Evolutionary conservation across 441 rosid species (phyloP).

Genomic region (Metrosideros polymorpha): DNA sequence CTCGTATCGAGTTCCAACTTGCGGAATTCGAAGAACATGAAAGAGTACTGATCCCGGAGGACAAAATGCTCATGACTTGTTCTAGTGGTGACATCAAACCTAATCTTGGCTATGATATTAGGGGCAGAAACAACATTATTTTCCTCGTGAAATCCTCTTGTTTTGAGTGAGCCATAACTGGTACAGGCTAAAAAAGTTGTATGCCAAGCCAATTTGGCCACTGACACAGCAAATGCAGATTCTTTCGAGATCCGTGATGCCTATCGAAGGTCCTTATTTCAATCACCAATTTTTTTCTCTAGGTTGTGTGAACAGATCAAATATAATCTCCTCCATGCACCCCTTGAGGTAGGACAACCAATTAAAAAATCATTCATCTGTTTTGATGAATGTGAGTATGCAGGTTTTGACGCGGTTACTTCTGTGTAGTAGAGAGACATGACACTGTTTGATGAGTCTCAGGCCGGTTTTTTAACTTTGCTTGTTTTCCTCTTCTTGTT

Average conservation of each 20-base stretch:
- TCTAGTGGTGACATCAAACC: background rate
- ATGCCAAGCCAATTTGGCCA: background rate
- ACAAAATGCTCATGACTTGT: background rate
- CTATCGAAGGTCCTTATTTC: background rate
- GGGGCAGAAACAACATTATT: background rate
- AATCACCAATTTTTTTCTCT: background rate
- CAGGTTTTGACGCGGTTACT: background rate
- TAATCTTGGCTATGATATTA: background rate
- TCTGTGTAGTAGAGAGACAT: background rate
- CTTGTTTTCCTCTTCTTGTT: background rate
- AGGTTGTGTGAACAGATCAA: background rate
- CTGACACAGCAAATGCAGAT: background rate
- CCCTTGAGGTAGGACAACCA: background rate
- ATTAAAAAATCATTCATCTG: background rate
- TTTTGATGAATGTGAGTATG: background rate
- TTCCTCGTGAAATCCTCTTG: background rate
- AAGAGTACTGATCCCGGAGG: background rate
- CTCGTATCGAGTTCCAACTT: background rate
- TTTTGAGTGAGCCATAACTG: background rate
- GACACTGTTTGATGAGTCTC: background rate
- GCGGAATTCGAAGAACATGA: background rate
- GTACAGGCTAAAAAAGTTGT: background rate
- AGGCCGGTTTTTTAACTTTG: background rate
- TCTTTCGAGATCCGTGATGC: background rate
- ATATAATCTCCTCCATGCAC: background rate